Conservation (phyloP, 1,139 yeast species). For the Candida sojae region DNA sequence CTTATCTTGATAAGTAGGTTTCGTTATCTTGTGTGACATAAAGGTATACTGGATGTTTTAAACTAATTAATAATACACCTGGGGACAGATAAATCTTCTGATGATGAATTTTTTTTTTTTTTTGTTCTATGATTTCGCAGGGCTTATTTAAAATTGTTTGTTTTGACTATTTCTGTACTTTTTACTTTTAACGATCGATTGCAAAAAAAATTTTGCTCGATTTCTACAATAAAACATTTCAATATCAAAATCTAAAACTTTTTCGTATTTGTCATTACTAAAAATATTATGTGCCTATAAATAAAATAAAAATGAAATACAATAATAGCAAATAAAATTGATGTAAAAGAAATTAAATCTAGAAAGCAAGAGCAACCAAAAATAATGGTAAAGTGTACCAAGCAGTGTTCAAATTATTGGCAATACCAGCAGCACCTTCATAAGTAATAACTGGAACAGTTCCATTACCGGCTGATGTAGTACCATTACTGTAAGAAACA, state of each 20-base stretch:
- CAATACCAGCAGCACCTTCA: constrained; percentile 15
- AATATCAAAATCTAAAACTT: too few relatives aligned
- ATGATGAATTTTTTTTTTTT: not conserved
- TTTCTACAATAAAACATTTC: not conserved
- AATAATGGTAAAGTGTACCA: constrained; percentile 15
- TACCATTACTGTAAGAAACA: constrained; percentile 3
- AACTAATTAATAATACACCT: too few relatives aligned
- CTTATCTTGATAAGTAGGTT: not conserved
- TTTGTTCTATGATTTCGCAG: not conserved
- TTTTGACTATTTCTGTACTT: too few relatives aligned
- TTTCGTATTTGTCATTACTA: too few relatives aligned
- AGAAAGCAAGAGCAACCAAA: constrained; percentile 12
- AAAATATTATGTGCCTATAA: too few relatives aligned
- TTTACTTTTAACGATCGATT: not conserved
- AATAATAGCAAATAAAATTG: too few relatives aligned
- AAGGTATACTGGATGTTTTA: too few relatives aligned
- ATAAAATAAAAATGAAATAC: too few relatives aligned
- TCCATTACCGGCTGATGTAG: not conserved
- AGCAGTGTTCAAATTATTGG: constrained; percentile 6
- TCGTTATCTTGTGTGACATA: constrained; percentile 1
- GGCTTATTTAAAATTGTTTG: too few relatives aligned
- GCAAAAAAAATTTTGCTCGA: not conserved
- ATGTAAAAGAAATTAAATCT: not conserved
- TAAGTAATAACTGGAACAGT: constrained; percentile 11
- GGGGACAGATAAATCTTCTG: too few relatives aligned